Evolutionary conservation across 2,329 filamentous ascomycete genomes (phyloP).

Genomic region (Botrytis porri): DNA sequence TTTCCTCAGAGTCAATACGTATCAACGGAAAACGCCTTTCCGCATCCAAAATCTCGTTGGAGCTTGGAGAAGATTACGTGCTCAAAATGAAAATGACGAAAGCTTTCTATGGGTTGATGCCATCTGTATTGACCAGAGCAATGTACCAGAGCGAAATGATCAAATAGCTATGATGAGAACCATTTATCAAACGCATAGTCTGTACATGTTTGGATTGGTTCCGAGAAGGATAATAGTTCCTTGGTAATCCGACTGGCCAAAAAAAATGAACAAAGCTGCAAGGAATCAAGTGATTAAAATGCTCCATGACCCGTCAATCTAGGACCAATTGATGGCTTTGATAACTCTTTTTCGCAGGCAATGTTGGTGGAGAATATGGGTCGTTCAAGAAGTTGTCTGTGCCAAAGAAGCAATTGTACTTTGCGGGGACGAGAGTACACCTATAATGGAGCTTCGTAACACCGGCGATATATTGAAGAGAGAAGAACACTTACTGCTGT

Average conservation of each 20-base stretch:
- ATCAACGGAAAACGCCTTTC: slow-evolving; percentile 21
- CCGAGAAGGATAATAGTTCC: slow-evolving; percentile 20
- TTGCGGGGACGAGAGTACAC: slow-evolving; percentile 40
- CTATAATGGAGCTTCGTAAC: slow-evolving; percentile 40
- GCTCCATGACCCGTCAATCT: slow-evolving; percentile 21
- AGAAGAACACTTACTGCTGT: slow-evolving; percentile 22
- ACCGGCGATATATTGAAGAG: slow-evolving; percentile 27
- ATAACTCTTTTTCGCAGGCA: slow-evolving; percentile 40
- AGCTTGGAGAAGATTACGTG: slow-evolving; percentile 29
- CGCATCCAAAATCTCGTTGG: slow-evolving; percentile 28
- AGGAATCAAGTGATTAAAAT: slow-evolving; percentile 21
- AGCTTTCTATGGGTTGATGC: slow-evolving; percentile 33
- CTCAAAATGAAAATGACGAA: slow-evolving; percentile 16
- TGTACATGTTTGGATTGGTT: slow-evolving; percentile 31
- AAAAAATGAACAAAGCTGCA: slow-evolving; percentile 23
- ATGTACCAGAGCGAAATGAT: slow-evolving; percentile 28
- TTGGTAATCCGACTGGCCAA: slow-evolving; percentile 26
- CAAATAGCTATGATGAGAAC: slow-evolving; percentile 31
- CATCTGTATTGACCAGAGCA: slow-evolving; percentile 32
- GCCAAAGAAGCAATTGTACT: slow-evolving; percentile 39
- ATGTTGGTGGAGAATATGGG: slow-evolving; percentile 45
- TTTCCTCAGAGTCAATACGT: slow-evolving; percentile 17
- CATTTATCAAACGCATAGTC: slow-evolving; percentile 30
- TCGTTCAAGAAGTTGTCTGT: slow-evolving; percentile 44
- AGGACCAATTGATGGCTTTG: slow-evolving; percentile 35